Conservation (phyloP, 75 land plant species). For the Larix kaempferi region DNA sequence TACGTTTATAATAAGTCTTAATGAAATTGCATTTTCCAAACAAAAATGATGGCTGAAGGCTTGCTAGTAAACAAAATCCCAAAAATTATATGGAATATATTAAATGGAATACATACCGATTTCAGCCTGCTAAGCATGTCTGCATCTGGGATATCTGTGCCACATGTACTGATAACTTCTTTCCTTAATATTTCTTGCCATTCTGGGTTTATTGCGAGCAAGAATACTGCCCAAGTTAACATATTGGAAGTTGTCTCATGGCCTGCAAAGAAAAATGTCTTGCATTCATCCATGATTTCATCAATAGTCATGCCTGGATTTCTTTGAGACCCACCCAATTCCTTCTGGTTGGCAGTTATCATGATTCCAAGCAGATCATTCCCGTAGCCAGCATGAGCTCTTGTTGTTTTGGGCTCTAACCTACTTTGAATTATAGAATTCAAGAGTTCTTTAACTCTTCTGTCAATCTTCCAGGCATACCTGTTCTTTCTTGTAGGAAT, state of each 20-base stretch:
- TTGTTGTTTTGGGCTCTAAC: constrained; percentile 11
- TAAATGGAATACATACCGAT: constrained; percentile 12
- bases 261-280: constrained; percentile 68
- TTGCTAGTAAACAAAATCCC: too few species aligned
- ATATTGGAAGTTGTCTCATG: constrained; percentile 51
- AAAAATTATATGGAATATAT: too few species aligned
- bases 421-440: constrained; percentile 29
- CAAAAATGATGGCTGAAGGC: too few species aligned
- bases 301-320: constrained; percentile 26
- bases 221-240: constrained; percentile 44
- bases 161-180: constrained; percentile 22
- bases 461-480: constrained; percentile 41
- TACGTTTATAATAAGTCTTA: too few species aligned
- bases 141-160: constrained; percentile 13
- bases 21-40: too few species aligned
- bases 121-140: constrained; percentile 20
- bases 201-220: constrained; percentile 15
- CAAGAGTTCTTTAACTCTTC: constrained; percentile 29
- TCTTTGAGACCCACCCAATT: constrained; percentile 9
- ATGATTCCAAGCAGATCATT: constrained; percentile 45
- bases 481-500: constrained; percentile 51
- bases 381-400: constrained; percentile 10
- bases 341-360: constrained; percentile 19
- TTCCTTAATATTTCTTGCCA: constrained; percentile 26
- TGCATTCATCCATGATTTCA: constrained; percentile 68